phyloP scores from a whole-genome alignment of 768 basidiomycete species.

The Chlorophyllum brunneum region DNA sequence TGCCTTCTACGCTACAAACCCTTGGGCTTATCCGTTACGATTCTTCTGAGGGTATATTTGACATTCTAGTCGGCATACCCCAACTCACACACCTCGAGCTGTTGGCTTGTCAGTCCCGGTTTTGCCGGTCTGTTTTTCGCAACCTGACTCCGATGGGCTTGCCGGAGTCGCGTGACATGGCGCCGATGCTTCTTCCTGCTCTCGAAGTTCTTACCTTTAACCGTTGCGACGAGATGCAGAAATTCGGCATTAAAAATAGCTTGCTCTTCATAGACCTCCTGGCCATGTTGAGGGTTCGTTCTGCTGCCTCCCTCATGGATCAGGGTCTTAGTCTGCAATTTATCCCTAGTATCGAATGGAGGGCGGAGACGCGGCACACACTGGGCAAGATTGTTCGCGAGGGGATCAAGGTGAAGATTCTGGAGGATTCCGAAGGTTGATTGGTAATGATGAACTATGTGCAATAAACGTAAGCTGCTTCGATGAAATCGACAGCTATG shows the following conservation, averaged over 20 bases:
- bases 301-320: not conserved
- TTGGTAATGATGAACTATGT: not conserved
- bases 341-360: not conserved
- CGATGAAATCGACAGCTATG: not conserved
- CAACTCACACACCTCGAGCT: not conserved
- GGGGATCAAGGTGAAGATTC: not conserved
- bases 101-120: not conserved
- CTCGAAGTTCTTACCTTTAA: not conserved
- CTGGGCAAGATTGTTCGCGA: not conserved
- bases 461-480: not conserved
- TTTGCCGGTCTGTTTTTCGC: not conserved
- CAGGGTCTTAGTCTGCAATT: not conserved
- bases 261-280: not conserved
- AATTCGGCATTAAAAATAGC: conserved; percentile 1
- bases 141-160: not conserved
- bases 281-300: not conserved
- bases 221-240: conserved; percentile 1
- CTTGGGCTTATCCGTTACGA: not conserved
- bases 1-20: not conserved
- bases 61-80: not conserved
- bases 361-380: not conserved
- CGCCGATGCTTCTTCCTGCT: not conserved
- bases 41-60: not conserved
- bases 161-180: not conserved
- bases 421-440: not conserved